A percentile compares a stretch with the other conserved stretches of the same genome.
Conservation (phyloP, 2,329 filamentous ascomycete genomes). For the Aspergillus hiratsukae region DNA sequence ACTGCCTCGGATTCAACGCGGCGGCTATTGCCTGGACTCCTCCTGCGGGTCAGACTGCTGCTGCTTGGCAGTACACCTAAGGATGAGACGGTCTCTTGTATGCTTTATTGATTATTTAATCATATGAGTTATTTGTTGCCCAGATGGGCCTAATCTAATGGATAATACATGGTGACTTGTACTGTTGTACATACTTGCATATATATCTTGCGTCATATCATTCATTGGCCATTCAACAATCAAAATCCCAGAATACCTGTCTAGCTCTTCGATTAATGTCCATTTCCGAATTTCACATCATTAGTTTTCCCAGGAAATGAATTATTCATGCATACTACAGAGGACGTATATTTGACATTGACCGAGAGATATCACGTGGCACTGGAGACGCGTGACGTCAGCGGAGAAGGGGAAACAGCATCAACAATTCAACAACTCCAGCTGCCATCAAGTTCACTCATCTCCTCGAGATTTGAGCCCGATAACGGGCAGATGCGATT, state of each 20-base stretch:
- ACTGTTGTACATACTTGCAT: not conserved
- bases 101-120: not conserved
- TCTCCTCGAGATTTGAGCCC: not conserved
- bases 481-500: not conserved
- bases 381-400: not conserved
- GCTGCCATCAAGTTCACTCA: not conserved
- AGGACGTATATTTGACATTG: not conserved
- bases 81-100: not conserved
- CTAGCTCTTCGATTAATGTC: not conserved
- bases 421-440: not conserved
- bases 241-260: not conserved
- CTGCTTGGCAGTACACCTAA: slow-evolving; percentile 40
- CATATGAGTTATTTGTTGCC: not conserved
- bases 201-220: not conserved
- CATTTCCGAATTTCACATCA: not conserved
- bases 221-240: not conserved
- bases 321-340: not conserved
- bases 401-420: not conserved
- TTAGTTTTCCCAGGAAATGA: no score
- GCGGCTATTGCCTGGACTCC: slow-evolving; percentile 20
- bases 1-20: slow-evolving; percentile 37
- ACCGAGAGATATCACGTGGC: not conserved
- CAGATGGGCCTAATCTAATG: not conserved
- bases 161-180: not conserved
- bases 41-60: slow-evolving; percentile 12